A percentile compares a stretch with the other conserved stretches of the same genome.
Conservation (phyloP, 371 early-diverging fungal genomes). For the Chytridium lagenaria region DNA sequence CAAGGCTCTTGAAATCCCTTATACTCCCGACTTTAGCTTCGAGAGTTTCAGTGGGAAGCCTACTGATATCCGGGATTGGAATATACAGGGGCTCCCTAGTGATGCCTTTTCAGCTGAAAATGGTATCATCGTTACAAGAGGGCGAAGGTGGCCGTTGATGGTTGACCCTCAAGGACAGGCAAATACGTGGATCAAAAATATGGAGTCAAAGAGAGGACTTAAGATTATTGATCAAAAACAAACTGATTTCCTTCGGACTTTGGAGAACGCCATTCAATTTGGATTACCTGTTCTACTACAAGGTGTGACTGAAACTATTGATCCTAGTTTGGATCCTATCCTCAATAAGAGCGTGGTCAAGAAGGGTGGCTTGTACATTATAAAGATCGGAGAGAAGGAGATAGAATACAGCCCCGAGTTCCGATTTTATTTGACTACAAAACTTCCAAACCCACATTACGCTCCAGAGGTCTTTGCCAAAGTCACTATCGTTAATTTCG, state of each 20-base stretch:
- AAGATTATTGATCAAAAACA: constrained; percentile 62
- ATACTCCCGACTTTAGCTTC: constrained; percentile 54
- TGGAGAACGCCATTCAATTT: constrained; percentile 60
- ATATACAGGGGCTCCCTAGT: constrained; percentile 59
- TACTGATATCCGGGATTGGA: constrained; percentile 62
- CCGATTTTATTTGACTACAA: constrained; percentile 61
- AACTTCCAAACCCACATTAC: constrained; percentile 62
- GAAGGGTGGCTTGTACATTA: constrained; percentile 53
- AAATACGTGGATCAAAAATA: constrained; percentile 61
- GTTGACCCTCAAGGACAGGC: constrained; percentile 66
- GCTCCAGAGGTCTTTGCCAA: constrained; percentile 64
- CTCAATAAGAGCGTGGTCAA: constrained; percentile 60
- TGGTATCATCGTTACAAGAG: constrained; percentile 62
- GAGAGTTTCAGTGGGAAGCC: constrained; percentile 56
- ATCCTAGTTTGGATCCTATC: constrained; percentile 57
- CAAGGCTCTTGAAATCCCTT: constrained; percentile 59
- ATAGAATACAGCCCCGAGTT: constrained; percentile 63
- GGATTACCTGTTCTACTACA: constrained; percentile 60
- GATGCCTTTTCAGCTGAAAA: constrained; percentile 63
- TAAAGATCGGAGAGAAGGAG: constrained; percentile 61
- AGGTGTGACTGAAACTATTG: constrained; percentile 55
- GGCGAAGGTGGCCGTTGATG: constrained; percentile 63
- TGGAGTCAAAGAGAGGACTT: constrained; percentile 53
- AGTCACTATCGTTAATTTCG: constrained; percentile 64
- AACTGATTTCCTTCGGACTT: constrained; percentile 53